A percentile compares a stretch with the other conserved stretches of the same genome.
Evolutionary conservation across 495 filamentous ascomycete species (phyloP).

Genomic region (Xylaria flabelliformis): DNA sequence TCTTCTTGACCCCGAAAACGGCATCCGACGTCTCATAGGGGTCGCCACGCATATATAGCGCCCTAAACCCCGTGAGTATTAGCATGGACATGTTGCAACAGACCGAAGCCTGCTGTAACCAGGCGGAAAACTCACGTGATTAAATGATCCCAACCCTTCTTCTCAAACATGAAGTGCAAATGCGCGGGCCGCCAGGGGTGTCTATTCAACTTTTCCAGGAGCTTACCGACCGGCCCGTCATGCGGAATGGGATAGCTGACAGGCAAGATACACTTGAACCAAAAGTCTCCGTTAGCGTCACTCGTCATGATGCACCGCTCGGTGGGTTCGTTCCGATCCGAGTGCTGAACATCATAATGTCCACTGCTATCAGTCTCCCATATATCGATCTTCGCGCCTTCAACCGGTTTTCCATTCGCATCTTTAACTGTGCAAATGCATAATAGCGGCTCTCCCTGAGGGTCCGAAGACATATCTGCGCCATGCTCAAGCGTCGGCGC

Average conservation of each 20-base stretch:
- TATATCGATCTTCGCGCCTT: constrained; percentile 80
- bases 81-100: constrained; percentile 17
- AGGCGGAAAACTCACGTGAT: constrained; percentile 70
- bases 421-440: constrained; percentile 79
- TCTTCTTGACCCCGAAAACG: constrained; percentile 92
- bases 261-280: constrained; percentile 87
- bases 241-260: constrained; percentile 90
- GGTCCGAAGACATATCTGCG: constrained; percentile 72
- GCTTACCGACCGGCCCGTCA: constrained; percentile 85
- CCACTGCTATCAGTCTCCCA: constrained; percentile 93
- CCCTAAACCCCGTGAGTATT: constrained; percentile 49
- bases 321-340: constrained; percentile 71
- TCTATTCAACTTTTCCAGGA: constrained; percentile 72
- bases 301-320: constrained; percentile 80
- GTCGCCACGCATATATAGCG: constrained; percentile 82
- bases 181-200: constrained; percentile 87
- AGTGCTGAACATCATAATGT: constrained; percentile 89
- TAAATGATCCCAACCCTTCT: constrained; percentile 79
- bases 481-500: constrained; percentile 70
- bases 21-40: constrained; percentile 91
- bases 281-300: constrained; percentile 75
- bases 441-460: constrained; percentile 72
- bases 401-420: constrained; percentile 68
- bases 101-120: constrained; percentile 2
- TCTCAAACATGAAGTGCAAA: constrained; percentile 96